Conservation (phyloP, 495 filamentous ascomycete species). For the Penicillium egyptiacum region DNA sequence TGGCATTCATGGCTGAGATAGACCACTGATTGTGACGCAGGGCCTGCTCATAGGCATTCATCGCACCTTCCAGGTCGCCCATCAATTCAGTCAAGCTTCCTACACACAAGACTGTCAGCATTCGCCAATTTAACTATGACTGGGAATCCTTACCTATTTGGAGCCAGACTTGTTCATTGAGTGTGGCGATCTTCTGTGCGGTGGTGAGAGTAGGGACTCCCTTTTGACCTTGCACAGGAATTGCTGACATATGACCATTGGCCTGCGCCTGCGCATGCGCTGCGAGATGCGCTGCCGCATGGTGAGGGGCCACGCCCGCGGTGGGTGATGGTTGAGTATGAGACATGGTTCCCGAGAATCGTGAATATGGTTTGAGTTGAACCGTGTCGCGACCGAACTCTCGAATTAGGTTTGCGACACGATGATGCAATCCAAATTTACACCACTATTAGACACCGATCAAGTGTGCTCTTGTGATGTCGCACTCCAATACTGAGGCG, state of each 20-base stretch:
- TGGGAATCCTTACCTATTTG: slow-evolving; percentile 71
- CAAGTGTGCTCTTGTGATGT: slow-evolving; percentile 13
- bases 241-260: slow-evolving; percentile 50
- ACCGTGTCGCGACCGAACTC: slow-evolving; percentile 22
- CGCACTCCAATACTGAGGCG: background rate
- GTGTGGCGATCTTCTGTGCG: slow-evolving; percentile 58
- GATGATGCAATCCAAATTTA: slow-evolving; percentile 37
- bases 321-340: slow-evolving; percentile 57
- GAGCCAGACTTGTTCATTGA: slow-evolving; percentile 91
- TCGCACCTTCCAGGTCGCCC: slow-evolving; percentile 84
- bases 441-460: slow-evolving; percentile 4
- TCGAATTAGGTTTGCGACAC: slow-evolving; percentile 38
- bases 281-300: slow-evolving; percentile 44
- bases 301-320: slow-evolving; percentile 48
- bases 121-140: background rate
- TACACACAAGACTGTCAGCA: slow-evolving; percentile 34
- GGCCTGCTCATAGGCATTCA: slow-evolving; percentile 84
- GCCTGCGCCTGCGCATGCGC: slow-evolving; percentile 35
- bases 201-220: slow-evolving; percentile 49
- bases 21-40: slow-evolving; percentile 86
- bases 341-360: slow-evolving; percentile 35
- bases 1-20: slow-evolving; percentile 89
- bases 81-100: slow-evolving; percentile 85
- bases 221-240: slow-evolving; percentile 56
- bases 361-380: slow-evolving; percentile 8